These are phyloP conservation scores for Pythium coloratum DNA, from an alignment of 352 stramenopile species.

Conservation along the genomic window DNA sequence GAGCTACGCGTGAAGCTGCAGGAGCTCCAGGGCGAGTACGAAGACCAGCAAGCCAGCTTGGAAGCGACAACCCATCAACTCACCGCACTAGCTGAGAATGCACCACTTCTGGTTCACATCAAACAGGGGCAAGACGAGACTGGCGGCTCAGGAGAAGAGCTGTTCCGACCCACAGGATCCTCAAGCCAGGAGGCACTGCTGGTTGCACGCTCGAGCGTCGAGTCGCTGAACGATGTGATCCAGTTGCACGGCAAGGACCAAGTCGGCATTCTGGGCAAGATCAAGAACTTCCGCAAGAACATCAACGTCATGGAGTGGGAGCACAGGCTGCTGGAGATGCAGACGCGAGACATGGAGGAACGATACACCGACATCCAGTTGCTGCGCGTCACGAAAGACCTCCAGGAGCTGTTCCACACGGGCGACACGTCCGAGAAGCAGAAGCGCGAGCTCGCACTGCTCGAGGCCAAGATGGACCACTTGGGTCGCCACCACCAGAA, in stretches of 20 bases:
- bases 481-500: constrained; percentile 63
- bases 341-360: constrained; percentile 88
- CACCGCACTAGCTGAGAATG: constrained; percentile 45
- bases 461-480: constrained; percentile 74
- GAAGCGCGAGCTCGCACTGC: constrained; percentile 64
- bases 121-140: constrained; percentile 93
- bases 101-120: constrained; percentile 84
- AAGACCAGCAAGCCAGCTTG: constrained; percentile 29
- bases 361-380: constrained; percentile 93
- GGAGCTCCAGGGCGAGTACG: constrained; percentile 39
- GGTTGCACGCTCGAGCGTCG: constrained; percentile 74
- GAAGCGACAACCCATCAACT: constrained; percentile 32
- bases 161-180: constrained; percentile 22
- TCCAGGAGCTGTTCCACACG: constrained; percentile 90
- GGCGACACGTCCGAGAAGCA: constrained; percentile 80
- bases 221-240: constrained; percentile 88
- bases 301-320: constrained; percentile 96
- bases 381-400: constrained; percentile 91
- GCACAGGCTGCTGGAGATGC: constrained; percentile 72
- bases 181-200: constrained; percentile 52
- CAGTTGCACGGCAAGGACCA: constrained; percentile 85
- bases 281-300: constrained; percentile 93
- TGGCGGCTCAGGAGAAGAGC: constrained; percentile 49
- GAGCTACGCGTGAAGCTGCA: constrained; percentile 46
- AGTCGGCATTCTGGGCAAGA: constrained; percentile 80